These are phyloP conservation scores for Heterobasidion annosum DNA, from an alignment of 1,284 basidiomycete species.

Conservation along the genomic window DNA sequence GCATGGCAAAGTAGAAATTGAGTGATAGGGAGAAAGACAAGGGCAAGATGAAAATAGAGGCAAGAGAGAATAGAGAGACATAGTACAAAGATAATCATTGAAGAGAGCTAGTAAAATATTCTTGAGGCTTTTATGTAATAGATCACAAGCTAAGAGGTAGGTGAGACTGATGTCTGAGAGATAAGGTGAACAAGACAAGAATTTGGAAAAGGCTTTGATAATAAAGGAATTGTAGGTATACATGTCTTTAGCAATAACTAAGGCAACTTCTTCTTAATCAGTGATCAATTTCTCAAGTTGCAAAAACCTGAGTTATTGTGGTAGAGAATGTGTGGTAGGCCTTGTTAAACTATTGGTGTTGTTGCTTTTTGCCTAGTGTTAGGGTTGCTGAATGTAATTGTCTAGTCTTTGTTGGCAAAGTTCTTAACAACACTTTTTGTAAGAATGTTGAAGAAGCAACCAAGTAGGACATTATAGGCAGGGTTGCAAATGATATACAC, in stretches of 20 bases:
- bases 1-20: too few species aligned
- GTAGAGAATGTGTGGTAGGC: too few species aligned
- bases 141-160: background rate
- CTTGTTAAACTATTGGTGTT: too few species aligned
- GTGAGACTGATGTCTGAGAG: background rate
- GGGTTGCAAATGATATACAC: conserved; percentile 17
- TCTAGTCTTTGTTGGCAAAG: background rate
- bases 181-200: background rate
- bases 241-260: background rate
- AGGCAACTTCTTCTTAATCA: background rate
- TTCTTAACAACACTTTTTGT: background rate
- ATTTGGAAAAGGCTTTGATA: background rate
- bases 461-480: conserved; percentile 20
- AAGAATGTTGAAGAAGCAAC: too few species aligned
- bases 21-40: too few species aligned
- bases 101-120: background rate
- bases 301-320: background rate
- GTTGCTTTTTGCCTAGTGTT: background rate
- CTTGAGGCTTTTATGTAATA: background rate
- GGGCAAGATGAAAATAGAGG: too few species aligned
- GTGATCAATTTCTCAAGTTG: background rate
- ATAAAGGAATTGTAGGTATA: too few species aligned
- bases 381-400: background rate
- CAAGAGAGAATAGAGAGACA: background rate
- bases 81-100: background rate